These are phyloP conservation scores for Kuraishia piskuri DNA, from an alignment of 805 yeast species.

Conservation along the genomic window DNA sequence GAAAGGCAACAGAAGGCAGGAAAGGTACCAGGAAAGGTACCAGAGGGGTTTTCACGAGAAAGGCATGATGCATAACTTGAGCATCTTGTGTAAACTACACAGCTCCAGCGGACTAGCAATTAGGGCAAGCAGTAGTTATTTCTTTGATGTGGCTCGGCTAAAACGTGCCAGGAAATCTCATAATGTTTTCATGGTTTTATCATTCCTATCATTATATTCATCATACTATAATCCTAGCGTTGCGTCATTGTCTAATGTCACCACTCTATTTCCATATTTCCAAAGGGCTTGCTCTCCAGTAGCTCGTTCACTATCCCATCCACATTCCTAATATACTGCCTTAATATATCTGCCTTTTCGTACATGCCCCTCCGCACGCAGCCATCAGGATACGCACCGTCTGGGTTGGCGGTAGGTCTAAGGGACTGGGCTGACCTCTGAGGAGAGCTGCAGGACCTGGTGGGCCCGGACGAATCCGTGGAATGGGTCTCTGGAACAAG, in stretches of 20 bases:
- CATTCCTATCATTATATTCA: no score
- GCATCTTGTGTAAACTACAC: no score
- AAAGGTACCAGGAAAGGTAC: no score
- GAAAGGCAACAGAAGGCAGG: no score
- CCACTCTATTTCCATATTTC: slow-evolving; percentile 39
- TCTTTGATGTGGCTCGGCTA: no score
- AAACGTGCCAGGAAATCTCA: no score
- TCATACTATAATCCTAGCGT: no score
- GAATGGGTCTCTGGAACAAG: slow-evolving; percentile 46
- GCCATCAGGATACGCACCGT: slow-evolving; percentile 12
- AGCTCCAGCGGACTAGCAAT: no score
- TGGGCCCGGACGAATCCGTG: not conserved
- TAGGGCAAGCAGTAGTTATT: no score
- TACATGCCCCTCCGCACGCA: slow-evolving; percentile 27
- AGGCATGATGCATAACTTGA: no score
- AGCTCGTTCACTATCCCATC: slow-evolving; percentile 39
- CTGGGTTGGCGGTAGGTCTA: not conserved
- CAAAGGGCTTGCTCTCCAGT: slow-evolving; percentile 38
- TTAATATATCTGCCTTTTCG: slow-evolving; percentile 35
- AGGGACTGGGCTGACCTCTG: not conserved
- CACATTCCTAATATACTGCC: slow-evolving; percentile 33
- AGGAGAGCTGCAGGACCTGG: not conserved
- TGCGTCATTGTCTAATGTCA: slow-evolving; percentile 12
- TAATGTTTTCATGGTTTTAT: no score
- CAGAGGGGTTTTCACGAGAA: no score